Evolutionary conservation across 495 filamentous ascomycete genomes (phyloP).

Genomic region (Chaetomium cochliodes): DNA sequence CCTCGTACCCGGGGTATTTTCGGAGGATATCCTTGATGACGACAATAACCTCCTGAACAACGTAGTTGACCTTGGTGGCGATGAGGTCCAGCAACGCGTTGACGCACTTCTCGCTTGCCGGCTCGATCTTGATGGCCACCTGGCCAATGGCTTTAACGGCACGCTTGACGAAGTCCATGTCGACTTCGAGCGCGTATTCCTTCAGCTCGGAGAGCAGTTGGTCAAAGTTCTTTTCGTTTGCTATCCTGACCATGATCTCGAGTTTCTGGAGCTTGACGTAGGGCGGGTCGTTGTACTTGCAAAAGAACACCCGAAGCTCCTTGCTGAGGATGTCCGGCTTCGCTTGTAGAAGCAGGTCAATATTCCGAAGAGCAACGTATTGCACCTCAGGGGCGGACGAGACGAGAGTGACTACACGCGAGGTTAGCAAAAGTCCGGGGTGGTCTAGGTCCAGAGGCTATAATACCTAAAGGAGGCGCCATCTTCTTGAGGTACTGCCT

Average conservation of each 20-base stretch:
- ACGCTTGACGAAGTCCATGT: constrained; percentile 97
- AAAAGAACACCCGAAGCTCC: constrained; percentile 97
- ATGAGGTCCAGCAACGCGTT: constrained; percentile 92
- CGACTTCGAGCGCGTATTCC: constrained; percentile 96
- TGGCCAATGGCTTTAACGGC: constrained; percentile 96
- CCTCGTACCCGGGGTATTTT: constrained; percentile 96
- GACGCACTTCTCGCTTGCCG: constrained; percentile 88
- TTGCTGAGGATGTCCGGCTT: constrained; percentile 95
- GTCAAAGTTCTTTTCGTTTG: constrained; percentile 94
- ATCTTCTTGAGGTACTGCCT: constrained; percentile 93
- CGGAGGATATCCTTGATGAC: constrained; percentile 99
- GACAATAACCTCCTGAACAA: constrained; percentile 95
- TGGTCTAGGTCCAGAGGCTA: not conserved
- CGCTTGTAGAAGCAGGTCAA: constrained; percentile 91
- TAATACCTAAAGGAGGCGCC: constrained; percentile 86
- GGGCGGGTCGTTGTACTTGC: constrained; percentile 98
- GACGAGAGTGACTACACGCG: constrained; percentile 76
- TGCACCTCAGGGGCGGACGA: constrained; percentile 96
- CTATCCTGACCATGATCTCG: constrained; percentile 99
- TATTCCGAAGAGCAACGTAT: constrained; percentile 94
- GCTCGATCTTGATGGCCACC: constrained; percentile 97
- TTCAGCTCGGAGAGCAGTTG: constrained; percentile 91
- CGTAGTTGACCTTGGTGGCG: constrained; percentile 96
- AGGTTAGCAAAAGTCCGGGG: constrained; percentile 24
- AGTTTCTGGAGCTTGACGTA: constrained; percentile 98